Evolutionary conservation across 23 red algal genomes (phyloP), one percentile per base, ranked within the genome.

Genomic region (Gracilaria vermiculophylla): DNA sequence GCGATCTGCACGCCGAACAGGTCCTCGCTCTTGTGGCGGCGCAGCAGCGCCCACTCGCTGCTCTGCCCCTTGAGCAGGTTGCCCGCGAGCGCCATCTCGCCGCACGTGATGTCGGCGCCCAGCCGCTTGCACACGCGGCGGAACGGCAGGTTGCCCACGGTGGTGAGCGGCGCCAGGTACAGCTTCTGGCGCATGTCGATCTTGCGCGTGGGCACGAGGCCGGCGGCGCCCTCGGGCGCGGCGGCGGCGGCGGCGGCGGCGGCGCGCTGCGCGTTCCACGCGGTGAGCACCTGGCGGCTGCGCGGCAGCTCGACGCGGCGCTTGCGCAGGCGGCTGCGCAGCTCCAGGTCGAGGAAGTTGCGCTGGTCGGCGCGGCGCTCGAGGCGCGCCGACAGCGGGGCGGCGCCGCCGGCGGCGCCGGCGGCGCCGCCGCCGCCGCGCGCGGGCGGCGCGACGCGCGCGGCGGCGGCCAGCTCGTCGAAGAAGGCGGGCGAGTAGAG

Each of bases 1-100:
- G 94, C 94, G 11, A 97, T 56, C 49, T 97, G 94, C 55, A 97
- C 88, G 27, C 94, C 94, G 67, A 97, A 97, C 10, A 97, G 13
- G 33, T 92, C 88, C 55, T 97, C 94, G 15, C 51, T 69, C 61
- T 80, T 80, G 41, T 97, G 94, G 50, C 94, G 81, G 0, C 94
- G 52, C 29, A 97, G 79, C 20, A 97, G 54, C 24, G 94, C 94
- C 94, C 94, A 97, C 65, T 97, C 94, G 21, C 66, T 79, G 47
- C 52, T 69, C 76, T 92, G 77, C 31, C 94, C 94, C 71, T 97
- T 67, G 23, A 97, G 76, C 45, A 97, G 55, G 55, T 97, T 89
- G 5, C 31, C 47, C 11, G 94, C 87, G 9, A 92, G 36, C 43
- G 94, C 94, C 94, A 97, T 97, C 53, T 97, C 94, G 4, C 94